A percentile compares a stretch with the other conserved stretches of the same genome.
Evolutionary conservation across 768 basidiomycete species (phyloP).

Genomic region (Boletus edulis): DNA sequence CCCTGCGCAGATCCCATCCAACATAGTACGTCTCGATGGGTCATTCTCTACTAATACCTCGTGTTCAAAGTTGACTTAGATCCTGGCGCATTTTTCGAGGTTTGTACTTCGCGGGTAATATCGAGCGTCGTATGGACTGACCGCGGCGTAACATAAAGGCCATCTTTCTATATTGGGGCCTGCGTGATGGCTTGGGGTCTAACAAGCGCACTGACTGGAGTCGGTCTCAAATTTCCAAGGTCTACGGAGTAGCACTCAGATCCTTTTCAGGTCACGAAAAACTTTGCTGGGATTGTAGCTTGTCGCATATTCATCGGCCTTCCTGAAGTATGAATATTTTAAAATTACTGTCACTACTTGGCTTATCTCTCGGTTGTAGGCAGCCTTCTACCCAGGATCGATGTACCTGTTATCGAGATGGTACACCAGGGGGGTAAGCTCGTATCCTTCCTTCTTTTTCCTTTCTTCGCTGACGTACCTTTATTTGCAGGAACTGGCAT

Average conservation of each 20-base stretch:
- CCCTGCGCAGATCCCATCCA: constrained; percentile 65
- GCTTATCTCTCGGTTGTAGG: constrained; percentile 25
- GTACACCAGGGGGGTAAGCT: constrained; percentile 44
- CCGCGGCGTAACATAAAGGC: constrained; percentile 33
- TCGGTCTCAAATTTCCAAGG: constrained; percentile 15
- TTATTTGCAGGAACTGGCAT: constrained; percentile 51
- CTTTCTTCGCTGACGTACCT: not conserved
- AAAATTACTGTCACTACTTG: too few species aligned
- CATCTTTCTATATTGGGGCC: constrained; percentile 57
- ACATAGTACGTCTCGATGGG: constrained; percentile 45
- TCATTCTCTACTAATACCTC: not conserved
- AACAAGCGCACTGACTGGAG: constrained; percentile 61
- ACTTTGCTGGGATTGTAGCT: constrained; percentile 53
- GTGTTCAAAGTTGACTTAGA: constrained; percentile 29
- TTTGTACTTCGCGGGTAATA: constrained; percentile 15
- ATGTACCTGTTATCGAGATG: constrained; percentile 47
- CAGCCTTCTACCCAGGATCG: constrained; percentile 65
- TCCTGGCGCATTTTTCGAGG: constrained; percentile 55
- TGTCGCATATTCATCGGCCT: constrained; percentile 63
- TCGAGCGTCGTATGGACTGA: not conserved
- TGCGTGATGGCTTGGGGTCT: constrained; percentile 65
- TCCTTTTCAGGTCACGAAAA: constrained; percentile 45
- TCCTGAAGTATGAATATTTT: constrained; percentile 42
- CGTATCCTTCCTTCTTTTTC: not conserved
- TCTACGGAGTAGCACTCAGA: not conserved